Conservation (phyloP, 768 basidiomycete species). For the Amanita muscaria region DNA sequence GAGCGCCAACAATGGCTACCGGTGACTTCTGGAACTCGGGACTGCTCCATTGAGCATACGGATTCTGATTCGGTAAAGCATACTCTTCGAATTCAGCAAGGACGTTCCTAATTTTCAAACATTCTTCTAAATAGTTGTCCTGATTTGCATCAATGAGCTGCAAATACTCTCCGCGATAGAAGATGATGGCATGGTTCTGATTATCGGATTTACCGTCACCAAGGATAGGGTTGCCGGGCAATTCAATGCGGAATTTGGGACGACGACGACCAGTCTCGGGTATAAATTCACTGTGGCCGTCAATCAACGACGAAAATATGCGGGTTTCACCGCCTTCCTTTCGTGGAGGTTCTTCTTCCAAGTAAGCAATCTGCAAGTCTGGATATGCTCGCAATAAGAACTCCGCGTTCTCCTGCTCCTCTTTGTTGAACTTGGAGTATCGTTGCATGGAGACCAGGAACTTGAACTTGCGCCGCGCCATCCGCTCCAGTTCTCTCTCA, state of each 20-base stretch:
- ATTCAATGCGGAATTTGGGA: conserved; percentile 97
- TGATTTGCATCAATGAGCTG: conserved; percentile 99
- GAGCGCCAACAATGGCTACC: conserved; percentile 95
- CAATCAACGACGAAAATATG: conserved; percentile 93
- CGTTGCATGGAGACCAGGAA: conserved; percentile 99
- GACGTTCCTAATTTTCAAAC: conserved; percentile 98
- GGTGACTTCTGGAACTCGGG: conserved; percentile 84
- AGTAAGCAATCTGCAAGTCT: conserved; percentile 95
- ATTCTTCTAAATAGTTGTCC: conserved; percentile 99
- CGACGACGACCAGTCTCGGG: conserved; percentile 80
- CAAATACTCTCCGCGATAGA: conserved; percentile 98
- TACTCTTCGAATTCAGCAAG: conserved; percentile 97
- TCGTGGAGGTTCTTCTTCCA: conserved; percentile 90
- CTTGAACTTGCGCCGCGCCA: conserved; percentile 98
- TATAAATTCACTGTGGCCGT: conserved; percentile 94
- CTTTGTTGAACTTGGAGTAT: conserved; percentile 99
- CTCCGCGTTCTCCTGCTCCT: conserved; percentile 98
- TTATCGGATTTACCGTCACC: conserved; percentile 99
- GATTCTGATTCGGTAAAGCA: conserved; percentile 73
- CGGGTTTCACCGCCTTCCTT: conserved; percentile 94
- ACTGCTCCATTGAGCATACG: conserved; percentile 85
- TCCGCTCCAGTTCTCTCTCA: conserved; percentile 92
- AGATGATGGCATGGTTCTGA: conserved; percentile 99
- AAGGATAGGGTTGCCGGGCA: conserved; percentile 97
- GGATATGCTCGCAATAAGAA: conserved; percentile 96